Evolutionary conservation across 331 rosid genomes (phyloP), one percentile per base, ranked within the genome.

Genomic region (Saraca asoca): DNA sequence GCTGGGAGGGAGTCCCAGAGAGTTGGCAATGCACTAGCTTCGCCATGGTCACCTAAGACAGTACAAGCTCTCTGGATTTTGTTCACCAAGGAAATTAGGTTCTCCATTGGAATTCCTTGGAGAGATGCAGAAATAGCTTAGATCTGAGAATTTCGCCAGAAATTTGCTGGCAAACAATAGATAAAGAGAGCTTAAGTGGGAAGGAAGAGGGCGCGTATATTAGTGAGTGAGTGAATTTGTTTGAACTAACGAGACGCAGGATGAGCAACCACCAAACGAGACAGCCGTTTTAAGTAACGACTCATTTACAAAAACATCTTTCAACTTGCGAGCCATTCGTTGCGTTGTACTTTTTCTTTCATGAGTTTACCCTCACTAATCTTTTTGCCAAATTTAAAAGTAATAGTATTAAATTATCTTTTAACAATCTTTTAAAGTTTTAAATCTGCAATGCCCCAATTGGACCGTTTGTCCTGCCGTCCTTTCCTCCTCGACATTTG

Each of bases 1-100:
- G 98, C 76, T 13, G 98, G 98, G 14, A 91, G 89, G n/a, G 98
- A 77, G 77, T 91, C 98, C 98, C 98, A 91, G 0, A 91, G 96
- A n/a, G 98, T 88, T 3, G 98, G 96, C 64, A 91, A 85, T 9
- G 96, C 95, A 71, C 86, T 88, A 18, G 80, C 84, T 74, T 91
- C 98, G 16, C 98, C 96, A 63, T 91, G 70, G 79, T 91, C 98
- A 51, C 98, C 98, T 56, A 91, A 91, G 74, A 95, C 98, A 18
- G 98, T 91, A 54, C 98, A 91, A 48, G 98, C 96, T 75, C 98
- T 74, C 80, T 91, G 98, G 69, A 91, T 91, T 91, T 87, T 91
- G 86, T 91, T 91, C 18, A 91, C 96, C 64, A 91, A 49, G 15
- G 98, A 76, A 62, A 91, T 91, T 19, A 91, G 71, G 52, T 87